These are phyloP conservation scores for Yarrowia sp. DNA, from an alignment of 805 yeast genomes.

Conservation along the genomic window DNA sequence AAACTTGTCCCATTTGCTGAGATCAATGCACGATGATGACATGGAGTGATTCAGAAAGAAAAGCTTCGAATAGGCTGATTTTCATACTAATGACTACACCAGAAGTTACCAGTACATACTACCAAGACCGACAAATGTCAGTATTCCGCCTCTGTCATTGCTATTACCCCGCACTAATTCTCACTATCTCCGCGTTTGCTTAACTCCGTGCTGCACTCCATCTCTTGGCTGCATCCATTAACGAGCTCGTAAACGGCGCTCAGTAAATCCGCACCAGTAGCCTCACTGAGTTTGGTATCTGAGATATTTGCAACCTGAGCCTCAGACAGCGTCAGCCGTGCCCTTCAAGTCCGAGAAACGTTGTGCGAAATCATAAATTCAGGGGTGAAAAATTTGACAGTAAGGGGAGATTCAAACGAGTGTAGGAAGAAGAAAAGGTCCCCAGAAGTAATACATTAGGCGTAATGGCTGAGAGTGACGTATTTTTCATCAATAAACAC, in stretches of 20 bases:
- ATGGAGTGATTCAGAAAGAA: too few species aligned
- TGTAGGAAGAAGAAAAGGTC: too few species aligned
- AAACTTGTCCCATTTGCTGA: too few species aligned
- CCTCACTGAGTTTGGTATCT: neutral
- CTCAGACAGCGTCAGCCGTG: constrained; percentile 1
- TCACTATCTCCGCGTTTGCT: neutral
- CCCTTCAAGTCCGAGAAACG: constrained; percentile 1
- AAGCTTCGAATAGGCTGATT: too few species aligned
- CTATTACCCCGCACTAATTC: neutral
- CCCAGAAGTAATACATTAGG: too few species aligned
- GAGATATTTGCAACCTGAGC: neutral
- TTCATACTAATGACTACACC: too few species aligned
- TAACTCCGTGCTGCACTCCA: neutral
- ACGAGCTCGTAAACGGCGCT: neutral
- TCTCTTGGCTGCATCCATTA: constrained; percentile 6
- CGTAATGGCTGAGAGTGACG: too few species aligned
- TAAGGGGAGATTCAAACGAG: too few species aligned
- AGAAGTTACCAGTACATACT: too few species aligned
- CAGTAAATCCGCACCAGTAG: neutral
- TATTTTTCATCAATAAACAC: too few species aligned
- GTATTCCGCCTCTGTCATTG: neutral
- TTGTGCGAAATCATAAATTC: neutral
- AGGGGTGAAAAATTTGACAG: constrained; percentile 2
- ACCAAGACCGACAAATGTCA: too few species aligned
- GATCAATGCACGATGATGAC: too few species aligned